Evolutionary conservation across 2,329 filamentous ascomycete genomes (phyloP).

Genomic region (Sclerotinia minor): DNA sequence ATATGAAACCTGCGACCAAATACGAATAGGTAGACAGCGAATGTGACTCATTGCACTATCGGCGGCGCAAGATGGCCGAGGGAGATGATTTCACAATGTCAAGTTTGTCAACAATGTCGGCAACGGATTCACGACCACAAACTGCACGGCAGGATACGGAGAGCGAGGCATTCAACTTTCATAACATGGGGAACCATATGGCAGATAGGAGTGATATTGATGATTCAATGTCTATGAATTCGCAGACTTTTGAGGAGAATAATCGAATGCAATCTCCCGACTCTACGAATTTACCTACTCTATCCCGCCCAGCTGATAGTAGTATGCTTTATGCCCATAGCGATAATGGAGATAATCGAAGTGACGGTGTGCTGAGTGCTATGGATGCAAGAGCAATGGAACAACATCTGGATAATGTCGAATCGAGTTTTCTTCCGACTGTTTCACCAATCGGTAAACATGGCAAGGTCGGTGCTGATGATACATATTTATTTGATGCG

Average conservation of each 20-base stretch:
- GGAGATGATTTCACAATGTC: conserved; percentile 30
- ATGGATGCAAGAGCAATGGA: conserved; percentile 42
- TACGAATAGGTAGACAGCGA: conserved; percentile 21
- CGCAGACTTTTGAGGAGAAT: conserved; percentile 29
- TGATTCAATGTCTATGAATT: conserved; percentile 34
- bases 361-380: conserved; percentile 34
- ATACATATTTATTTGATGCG: conserved; percentile 60
- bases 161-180: conserved; percentile 37
- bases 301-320: conserved; percentile 36
- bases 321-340: conserved; percentile 38
- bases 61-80: conserved; percentile 37
- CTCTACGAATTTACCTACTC: conserved; percentile 33
- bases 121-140: conserved; percentile 34
- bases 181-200: conserved; percentile 38
- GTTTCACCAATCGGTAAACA: conserved; percentile 55
- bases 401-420: conserved; percentile 59
- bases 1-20: conserved; percentile 12
- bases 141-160: conserved; percentile 36
- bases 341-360: conserved; percentile 33
- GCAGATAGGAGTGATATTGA: conserved; percentile 35
- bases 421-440: conserved; percentile 63
- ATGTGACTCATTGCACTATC: conserved; percentile 36
- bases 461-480: conserved; percentile 52
- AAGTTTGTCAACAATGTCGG: conserved; percentile 23
- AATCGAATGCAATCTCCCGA: conserved; percentile 34